Conservation (phyloP, 2,329 filamentous ascomycete genomes). For the Colletotrichum incanum region DNA sequence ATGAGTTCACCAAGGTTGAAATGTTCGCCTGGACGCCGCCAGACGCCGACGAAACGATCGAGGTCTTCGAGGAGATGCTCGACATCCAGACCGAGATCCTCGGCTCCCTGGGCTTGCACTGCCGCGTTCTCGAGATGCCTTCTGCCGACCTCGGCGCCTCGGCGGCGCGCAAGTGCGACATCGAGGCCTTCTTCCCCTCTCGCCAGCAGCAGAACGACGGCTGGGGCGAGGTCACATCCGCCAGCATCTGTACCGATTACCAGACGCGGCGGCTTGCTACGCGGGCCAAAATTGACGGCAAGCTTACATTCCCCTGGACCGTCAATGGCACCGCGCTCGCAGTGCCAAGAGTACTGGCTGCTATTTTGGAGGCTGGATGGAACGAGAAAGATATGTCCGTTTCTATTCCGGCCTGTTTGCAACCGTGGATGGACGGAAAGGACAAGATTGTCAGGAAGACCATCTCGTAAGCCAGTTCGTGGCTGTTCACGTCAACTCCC, state of each 20-base stretch:
- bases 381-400: conserved; percentile 79
- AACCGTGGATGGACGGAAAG: conserved; percentile 86
- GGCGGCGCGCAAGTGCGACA: conserved; percentile 89
- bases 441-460: conserved; percentile 70
- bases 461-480: background rate
- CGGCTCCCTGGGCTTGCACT: conserved; percentile 82
- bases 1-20: conserved; percentile 99
- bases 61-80: conserved; percentile 87
- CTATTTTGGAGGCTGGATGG: conserved; percentile 93
- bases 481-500: background rate
- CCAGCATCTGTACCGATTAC: conserved; percentile 95
- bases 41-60: conserved; percentile 62
- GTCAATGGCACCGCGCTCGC: conserved; percentile 95
- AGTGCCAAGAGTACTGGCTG: conserved; percentile 89
- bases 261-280: conserved; percentile 89
- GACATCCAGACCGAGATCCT: conserved; percentile 90
- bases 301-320: conserved; percentile 85
- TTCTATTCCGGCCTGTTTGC: conserved; percentile 82
- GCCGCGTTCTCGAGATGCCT: conserved; percentile 94
- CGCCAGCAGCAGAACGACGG: conserved; percentile 76
- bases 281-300: conserved; percentile 71
- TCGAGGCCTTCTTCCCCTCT: conserved; percentile 94
- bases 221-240: conserved; percentile 94
- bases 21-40: conserved; percentile 93
- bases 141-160: conserved; percentile 89